Percentiles rank a stretch among this genome's conserved stretches.
These are phyloP conservation scores for Colletotrichum filicis DNA, from an alignment of 2,329 filamentous ascomycete genomes.

Conservation along the genomic window DNA sequence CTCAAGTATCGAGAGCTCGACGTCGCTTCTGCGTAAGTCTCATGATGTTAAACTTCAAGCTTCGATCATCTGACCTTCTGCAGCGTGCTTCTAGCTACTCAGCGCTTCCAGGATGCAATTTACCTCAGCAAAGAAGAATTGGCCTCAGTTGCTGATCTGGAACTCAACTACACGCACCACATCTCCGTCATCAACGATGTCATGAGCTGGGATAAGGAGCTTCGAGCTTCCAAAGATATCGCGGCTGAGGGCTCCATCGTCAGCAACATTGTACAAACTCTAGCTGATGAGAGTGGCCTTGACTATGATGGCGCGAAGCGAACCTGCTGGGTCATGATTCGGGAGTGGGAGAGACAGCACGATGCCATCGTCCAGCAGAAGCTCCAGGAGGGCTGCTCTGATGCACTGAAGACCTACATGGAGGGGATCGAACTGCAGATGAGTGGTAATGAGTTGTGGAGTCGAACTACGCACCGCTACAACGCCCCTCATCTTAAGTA, in stretches of 20 bases:
- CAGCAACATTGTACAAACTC: slow-evolving; percentile 2
- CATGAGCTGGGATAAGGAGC: slow-evolving; percentile 9
- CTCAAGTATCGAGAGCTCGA: slow-evolving; percentile 7
- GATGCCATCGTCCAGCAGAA: not conserved
- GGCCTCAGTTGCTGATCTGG: slow-evolving; percentile 1
- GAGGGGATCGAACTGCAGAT: slow-evolving; percentile 30
- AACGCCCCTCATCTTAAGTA: not conserved
- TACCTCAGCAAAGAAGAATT: not conserved
- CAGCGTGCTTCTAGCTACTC: not conserved
- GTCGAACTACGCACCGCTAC: slow-evolving; percentile 29
- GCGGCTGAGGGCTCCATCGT: not conserved
- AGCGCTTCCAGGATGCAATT: not conserved
- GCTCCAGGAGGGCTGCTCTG: not conserved
- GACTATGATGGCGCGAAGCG: slow-evolving; percentile 19
- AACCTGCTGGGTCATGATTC: slow-evolving; percentile 30
- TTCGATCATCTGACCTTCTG: not conserved
- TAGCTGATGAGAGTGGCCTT: slow-evolving; percentile 1
- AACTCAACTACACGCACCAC: slow-evolving; percentile 12
- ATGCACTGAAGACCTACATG: slow-evolving; percentile 12
- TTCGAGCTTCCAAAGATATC: not conserved
- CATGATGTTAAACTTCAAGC: not conserved
- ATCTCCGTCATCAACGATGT: slow-evolving; percentile 15
- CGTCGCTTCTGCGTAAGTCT: slow-evolving; percentile 7
- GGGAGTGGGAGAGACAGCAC: slow-evolving; percentile 29
- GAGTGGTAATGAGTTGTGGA: slow-evolving; percentile 30